These are phyloP conservation scores for Aspergillus transmontanensis DNA, from an alignment of 2,329 filamentous ascomycete genomes.

Conservation along the genomic window DNA sequence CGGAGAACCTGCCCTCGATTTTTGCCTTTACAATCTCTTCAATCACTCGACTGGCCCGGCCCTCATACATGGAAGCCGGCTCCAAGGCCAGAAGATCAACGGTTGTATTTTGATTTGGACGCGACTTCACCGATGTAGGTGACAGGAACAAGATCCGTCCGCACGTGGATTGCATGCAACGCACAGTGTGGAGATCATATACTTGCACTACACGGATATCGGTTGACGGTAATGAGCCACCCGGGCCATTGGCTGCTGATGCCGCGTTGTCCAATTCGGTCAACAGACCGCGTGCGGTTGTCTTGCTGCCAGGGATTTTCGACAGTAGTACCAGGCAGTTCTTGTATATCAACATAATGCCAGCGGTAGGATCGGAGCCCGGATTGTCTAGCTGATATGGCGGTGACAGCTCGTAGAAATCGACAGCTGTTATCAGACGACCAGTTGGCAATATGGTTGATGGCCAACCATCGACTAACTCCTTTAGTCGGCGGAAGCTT, in stretches of 20 bases:
- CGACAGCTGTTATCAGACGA: constrained; percentile 77
- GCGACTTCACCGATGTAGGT: constrained; percentile 29
- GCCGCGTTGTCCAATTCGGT: constrained; percentile 84
- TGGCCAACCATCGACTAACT: constrained; percentile 79
- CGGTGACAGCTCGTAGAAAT: constrained; percentile 74
- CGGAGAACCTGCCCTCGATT: constrained; percentile 81
- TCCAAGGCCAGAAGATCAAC: constrained; percentile 66
- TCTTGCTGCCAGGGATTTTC: constrained; percentile 64
- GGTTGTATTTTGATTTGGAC: constrained; percentile 24
- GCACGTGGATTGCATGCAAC: constrained; percentile 59
- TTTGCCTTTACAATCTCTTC: constrained; percentile 87
- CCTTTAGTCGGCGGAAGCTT: constrained; percentile 71
- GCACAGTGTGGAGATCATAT: constrained; percentile 68
- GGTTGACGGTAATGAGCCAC: constrained; percentile 45
- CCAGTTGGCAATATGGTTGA: constrained; percentile 70
- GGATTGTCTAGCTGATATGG: constrained; percentile 62
- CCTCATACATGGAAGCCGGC: constrained; percentile 75
- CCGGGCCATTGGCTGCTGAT: constrained; percentile 47
- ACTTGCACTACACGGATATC: constrained; percentile 78
- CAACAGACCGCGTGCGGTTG: constrained; percentile 74
- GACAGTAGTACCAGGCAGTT: constrained; percentile 78
- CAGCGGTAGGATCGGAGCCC: constrained; percentile 54
- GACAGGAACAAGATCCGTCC: constrained; percentile 42
- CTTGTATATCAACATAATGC: constrained; percentile 81
- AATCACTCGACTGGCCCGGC: constrained; percentile 72